Evolutionary conservation across 768 basidiomycete genomes (phyloP), one percentile per base, ranked within the genome.

Genomic region (Phlegmacium glaucopus): DNA sequence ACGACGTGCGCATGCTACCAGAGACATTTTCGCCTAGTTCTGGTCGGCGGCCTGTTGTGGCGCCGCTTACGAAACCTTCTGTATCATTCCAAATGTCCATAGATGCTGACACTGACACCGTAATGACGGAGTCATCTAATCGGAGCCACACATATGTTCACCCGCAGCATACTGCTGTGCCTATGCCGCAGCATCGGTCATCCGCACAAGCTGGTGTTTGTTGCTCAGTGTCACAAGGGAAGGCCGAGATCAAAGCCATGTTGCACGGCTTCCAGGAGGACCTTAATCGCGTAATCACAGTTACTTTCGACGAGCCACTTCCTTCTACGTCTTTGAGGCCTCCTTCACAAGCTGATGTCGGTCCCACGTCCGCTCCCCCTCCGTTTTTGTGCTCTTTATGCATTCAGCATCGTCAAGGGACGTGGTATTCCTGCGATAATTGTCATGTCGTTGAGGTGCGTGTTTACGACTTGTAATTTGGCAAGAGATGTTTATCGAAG

Each of bases 221-320:
- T 58, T 82, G 79, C 60, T 61, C 75, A 4, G 54, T 75, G 4
- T 53, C 70, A 1, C 65, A 75, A 44, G 72, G 69, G 41, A 83
- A 74, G 61, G 61, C 59, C 32, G 81, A 85, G 44, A 62, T 86
- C 6, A 65, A 70, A 45, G 42, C 51, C 1, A 60, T 83, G 27
- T 51, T 87, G 32, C 53, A 63, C 39, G 66, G 66, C n/a, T 85
- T 86, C 58, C 75, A 81, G 56, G 52, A 60, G 9, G 75, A 81
- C 45, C 63, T 87, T n/a, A 72, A 80, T 32, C 65, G 62, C 11
- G 66, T 77, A 47, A 56, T 84, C 18, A 56, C 56, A 16, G 60
- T 54, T 45, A 55, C 56, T 44, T 59, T 57, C 25, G 50, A 42
- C 32, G 55, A 45, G 13, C 50, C 52, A 13, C 39, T 53, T 36